Evolutionary conservation across 2,329 filamentous ascomycete genomes (phyloP), one percentile per base, ranked within the genome.

Genomic region (Camillea tinctor): DNA sequence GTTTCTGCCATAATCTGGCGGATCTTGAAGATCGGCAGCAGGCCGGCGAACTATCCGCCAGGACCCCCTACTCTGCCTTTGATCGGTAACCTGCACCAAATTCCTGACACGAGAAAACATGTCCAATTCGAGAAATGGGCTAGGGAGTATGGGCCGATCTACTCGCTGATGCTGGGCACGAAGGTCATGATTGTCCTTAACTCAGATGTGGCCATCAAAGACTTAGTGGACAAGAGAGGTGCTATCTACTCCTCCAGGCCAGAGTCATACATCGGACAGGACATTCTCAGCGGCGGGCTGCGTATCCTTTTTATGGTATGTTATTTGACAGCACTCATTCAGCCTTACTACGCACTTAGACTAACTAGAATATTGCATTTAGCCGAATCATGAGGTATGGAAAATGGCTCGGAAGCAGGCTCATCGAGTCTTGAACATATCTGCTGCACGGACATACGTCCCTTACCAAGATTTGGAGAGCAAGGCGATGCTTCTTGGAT

Each of bases 401-500:
- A n/a, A n/a, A n/a, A n/a, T n/a, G n/a, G n/a, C n/a, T n/a, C n/a
- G n/a, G n/a, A n/a, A n/a, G n/a, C n/a, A n/a, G n/a, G n/a, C n/a
- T 2, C 81, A 84, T 65, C 72, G 70, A 1, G 73, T 81, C 1
- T 76, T 84, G 23, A 82, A 83, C 62, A 69, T 80, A 55, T 77
- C 72, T 0, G 74, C 76, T 1, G 76, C 80, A 3, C 76, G 74
- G 56, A 71, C 72, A 7, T 87, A 86, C 59, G 75, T 85, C 1
- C 77, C 80, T 1, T 86, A 85, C 63, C 83, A 86, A 63, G 77
- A 81, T 53, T 73, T 86, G 2, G 83, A 86, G 67, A 83, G 80
- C 69, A 82, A 80, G 65, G 77, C 80, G 54, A 81, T 86, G 81
- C 71, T 84, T 19, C 73, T 60, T 51, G 79, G 80, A 6, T 69